Conservation (phyloP, 1,139 yeast species). For the Zygosaccharomyces sapae region DNA sequence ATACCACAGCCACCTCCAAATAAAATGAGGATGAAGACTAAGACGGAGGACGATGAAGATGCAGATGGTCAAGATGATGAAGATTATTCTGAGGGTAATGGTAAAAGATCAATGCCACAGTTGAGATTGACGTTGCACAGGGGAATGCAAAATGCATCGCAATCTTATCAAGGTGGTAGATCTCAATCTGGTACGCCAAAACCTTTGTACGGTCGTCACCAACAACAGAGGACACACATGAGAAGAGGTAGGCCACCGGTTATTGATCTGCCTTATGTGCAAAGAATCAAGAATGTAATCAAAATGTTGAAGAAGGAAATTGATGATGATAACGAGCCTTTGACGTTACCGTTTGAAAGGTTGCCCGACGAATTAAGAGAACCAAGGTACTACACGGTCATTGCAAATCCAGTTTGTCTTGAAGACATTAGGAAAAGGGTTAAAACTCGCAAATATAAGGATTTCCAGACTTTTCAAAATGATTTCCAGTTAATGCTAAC, state of each 20-base stretch:
- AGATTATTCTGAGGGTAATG: slow-evolving; percentile 20
- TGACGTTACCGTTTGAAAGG: slow-evolving; percentile 68
- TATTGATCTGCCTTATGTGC: slow-evolving; percentile 90
- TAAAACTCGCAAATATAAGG: slow-evolving; percentile 75
- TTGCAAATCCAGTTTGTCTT: slow-evolving; percentile 71
- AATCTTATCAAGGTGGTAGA: slow-evolving; percentile 16
- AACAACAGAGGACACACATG: slow-evolving; percentile 39
- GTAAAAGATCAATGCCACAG: slow-evolving; percentile 16
- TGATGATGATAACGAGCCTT: slow-evolving; percentile 47
- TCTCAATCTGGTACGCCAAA: slow-evolving; percentile 27
- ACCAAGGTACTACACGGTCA: slow-evolving; percentile 63
- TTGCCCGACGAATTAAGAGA: slow-evolving; percentile 68
- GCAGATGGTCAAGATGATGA: slow-evolving; percentile 38
- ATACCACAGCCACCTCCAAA: slow-evolving; percentile 7
- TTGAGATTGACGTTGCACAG: slow-evolving; percentile 18
- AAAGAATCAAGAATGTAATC: slow-evolving; percentile 80
- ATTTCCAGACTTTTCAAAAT: slow-evolving; percentile 68
- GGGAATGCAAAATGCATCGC: slow-evolving; percentile 16
- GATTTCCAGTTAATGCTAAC: slow-evolving; percentile 74
- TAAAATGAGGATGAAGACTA: slow-evolving; percentile 1
- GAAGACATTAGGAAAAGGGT: slow-evolving; percentile 79
- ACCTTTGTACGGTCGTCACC: slow-evolving; percentile 24
- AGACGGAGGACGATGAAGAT: slow-evolving; percentile 27
- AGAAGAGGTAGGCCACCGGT: slow-evolving; percentile 92
- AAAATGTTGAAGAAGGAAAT: slow-evolving; percentile 74